Percentiles rank a stretch among this genome's conserved stretches.
These are phyloP conservation scores for Calendula officinalis DNA, from an alignment of 129 eudicot genomes.

Conservation along the genomic window DNA sequence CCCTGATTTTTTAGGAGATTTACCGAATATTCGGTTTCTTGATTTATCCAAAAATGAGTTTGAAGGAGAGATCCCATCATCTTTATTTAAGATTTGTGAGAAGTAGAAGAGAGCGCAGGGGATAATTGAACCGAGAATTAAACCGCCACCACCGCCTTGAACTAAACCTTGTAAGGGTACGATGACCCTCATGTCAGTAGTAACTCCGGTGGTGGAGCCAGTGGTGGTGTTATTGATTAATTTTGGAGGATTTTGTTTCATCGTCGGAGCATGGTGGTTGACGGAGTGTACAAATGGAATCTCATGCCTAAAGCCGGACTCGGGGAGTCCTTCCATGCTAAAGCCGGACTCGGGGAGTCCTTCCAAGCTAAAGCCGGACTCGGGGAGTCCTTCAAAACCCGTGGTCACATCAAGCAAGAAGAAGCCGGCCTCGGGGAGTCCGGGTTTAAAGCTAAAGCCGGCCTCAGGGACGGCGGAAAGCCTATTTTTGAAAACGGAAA, in stretches of 20 bases:
- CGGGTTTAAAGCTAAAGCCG: no score
- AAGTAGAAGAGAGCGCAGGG: constrained; percentile 93
- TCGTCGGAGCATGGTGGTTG: constrained; percentile 41
- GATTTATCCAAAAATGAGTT: constrained; percentile 80
- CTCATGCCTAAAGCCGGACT: no score
- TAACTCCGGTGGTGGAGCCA: constrained; percentile 46
- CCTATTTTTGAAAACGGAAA: no score
- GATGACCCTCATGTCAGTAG: constrained; percentile 82
- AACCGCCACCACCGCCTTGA: constrained; percentile 86
- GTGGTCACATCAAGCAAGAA: no score
- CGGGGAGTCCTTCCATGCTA: no score
- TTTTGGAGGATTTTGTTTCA: constrained; percentile 33
- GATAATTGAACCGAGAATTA: constrained; percentile 69
- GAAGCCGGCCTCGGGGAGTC: no score
- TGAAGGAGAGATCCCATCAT: constrained; percentile 62
- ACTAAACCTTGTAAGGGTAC: constrained; percentile 96
- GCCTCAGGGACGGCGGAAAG: no score
- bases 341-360: no score
- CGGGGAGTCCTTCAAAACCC: no score
- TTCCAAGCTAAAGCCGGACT: no score
- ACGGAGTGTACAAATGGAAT: constrained; percentile 42
- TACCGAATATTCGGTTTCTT: constrained; percentile 77
- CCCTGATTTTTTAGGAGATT: constrained; percentile 77
- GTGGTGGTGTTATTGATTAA: constrained; percentile 25
- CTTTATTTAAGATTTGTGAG: constrained; percentile 57